Conservation (phyloP, 805 yeast genomes). For the Metschnikowia drakensbergensis region DNA sequence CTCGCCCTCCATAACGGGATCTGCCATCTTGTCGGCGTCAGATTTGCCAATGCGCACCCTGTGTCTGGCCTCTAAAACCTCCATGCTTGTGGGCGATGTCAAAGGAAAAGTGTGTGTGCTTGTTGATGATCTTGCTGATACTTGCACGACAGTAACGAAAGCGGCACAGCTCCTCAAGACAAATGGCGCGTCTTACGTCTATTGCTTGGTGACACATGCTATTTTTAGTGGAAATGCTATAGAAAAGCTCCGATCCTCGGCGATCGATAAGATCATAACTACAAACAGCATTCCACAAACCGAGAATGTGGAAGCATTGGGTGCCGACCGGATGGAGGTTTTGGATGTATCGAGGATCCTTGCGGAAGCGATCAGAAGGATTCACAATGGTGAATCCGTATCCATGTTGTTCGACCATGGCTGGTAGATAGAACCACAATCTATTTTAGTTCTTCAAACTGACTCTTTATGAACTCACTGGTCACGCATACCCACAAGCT, state of each 20-base stretch:
- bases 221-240: slow-evolving; percentile 90
- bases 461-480: not conserved
- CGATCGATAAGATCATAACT: slow-evolving; percentile 79
- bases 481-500: slow-evolving; percentile 24
- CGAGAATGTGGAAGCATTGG: slow-evolving; percentile 43
- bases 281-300: slow-evolving; percentile 91
- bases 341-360: slow-evolving; percentile 84
- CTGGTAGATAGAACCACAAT: slow-evolving; percentile 31
- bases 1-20: slow-evolving; percentile 21
- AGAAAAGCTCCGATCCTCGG: slow-evolving; percentile 58
- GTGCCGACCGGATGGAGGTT: slow-evolving; percentile 67
- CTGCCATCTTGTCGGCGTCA: slow-evolving; percentile 19
- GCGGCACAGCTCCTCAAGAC: slow-evolving; percentile 91
- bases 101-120: slow-evolving; percentile 81
- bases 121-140: slow-evolving; percentile 91
- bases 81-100: slow-evolving; percentile 96
- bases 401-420: slow-evolving; percentile 90
- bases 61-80: slow-evolving; percentile 55
- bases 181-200: slow-evolving; percentile 85
- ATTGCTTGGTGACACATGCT: slow-evolving; percentile 89
- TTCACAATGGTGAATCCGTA: slow-evolving; percentile 95
- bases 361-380: slow-evolving; percentile 93
- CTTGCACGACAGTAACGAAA: slow-evolving; percentile 84
- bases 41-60: slow-evolving; percentile 15
- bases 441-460: not conserved